These are phyloP conservation scores for Anaeramoeba flamelloides DNA, from an alignment of 78 protist genomes.

Conservation along the genomic window DNA sequence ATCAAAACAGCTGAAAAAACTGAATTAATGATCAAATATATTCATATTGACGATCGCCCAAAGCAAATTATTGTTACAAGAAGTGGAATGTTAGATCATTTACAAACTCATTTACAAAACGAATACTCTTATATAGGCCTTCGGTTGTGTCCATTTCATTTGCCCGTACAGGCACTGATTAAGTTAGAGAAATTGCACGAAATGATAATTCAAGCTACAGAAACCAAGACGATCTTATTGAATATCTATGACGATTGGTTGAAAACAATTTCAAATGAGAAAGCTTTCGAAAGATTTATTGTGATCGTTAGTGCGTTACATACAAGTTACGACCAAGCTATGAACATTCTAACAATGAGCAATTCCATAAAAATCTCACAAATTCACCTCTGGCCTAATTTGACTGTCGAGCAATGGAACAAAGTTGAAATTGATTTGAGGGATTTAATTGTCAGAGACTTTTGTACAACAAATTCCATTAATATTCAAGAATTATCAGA, in stretches of 20 bases:
- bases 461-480: constrained; percentile 92
- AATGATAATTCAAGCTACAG: constrained; percentile 88
- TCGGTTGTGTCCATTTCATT: constrained; percentile 86
- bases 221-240: constrained; percentile 88
- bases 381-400: constrained; percentile 97
- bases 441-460: constrained; percentile 96
- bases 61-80: constrained; percentile 96
- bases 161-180: constrained; percentile 90
- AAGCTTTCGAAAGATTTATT: constrained; percentile 91
- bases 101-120: constrained; percentile 89
- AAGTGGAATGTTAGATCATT: constrained; percentile 88
- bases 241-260: constrained; percentile 99
- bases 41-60: constrained; percentile 97
- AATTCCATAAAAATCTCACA: constrained; percentile 63
- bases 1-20: constrained; percentile 90
- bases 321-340: constrained; percentile 73
- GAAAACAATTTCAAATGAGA: constrained; percentile 59
- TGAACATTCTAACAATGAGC: constrained; percentile 75
- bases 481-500: constrained; percentile 84
- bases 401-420: constrained; percentile 93
- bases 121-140: constrained; percentile 70
- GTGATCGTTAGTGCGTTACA: constrained; percentile 89
- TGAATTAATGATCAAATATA: constrained; percentile 90
- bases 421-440: constrained; percentile 77
- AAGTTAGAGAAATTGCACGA: constrained; percentile 94